Base-by-base conservation (phyloP, 1,139 yeast species). In the Yueomyces sp. region DNA sequence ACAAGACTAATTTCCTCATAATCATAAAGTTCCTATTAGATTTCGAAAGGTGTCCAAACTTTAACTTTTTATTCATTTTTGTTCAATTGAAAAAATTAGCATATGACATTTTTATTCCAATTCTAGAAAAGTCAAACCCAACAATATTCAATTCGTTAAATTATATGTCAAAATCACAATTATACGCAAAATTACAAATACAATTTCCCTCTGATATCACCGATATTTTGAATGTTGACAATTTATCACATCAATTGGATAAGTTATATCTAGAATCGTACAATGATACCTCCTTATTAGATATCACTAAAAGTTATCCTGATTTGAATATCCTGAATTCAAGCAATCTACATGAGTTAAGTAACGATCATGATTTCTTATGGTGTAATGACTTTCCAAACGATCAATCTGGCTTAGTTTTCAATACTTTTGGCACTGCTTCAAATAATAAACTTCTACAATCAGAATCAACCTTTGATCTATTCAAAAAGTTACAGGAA, bases 11-110 rank as follows among this genome's bases (percentile, higher is more conserved):
- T 46, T 64, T 64, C 43, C 48, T 65, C 36, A 55, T 57, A 37
- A 51, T 64, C 35, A 52, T 65, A 1, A 64, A 65, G 47, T 64
- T 64, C 41, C 47, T 64, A 1, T 47, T 61, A 36, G 59, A 62
- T 37, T 64, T 64, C 48, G 69, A 65, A 44, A 41, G 46, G n/a
- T 57, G 59, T 7, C 63, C 63, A 25, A 59, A 59, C 42, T 59
- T 59, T 39, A 59, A 59, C 41, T 42, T 59, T 31, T 45, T 59
- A 27, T 54, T 57, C 39, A 56, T 59, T n/a, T 59, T 52, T 38
- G 51, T 55, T 3, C 60, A 57, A 40, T 42, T 59, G 40, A 55
- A 55, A 33, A 57, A 57, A 39, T 40, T 59, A 38, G 57, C 60
- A 2, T 57, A 29, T 52, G 58, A 25, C 63, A 63, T 4, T 29